Percentiles rank a stretch among this genome's conserved stretches.
Evolutionary conservation across 202 grass and related monocot species (phyloP).

Genomic region (Cymbopogon flexuosus): DNA sequence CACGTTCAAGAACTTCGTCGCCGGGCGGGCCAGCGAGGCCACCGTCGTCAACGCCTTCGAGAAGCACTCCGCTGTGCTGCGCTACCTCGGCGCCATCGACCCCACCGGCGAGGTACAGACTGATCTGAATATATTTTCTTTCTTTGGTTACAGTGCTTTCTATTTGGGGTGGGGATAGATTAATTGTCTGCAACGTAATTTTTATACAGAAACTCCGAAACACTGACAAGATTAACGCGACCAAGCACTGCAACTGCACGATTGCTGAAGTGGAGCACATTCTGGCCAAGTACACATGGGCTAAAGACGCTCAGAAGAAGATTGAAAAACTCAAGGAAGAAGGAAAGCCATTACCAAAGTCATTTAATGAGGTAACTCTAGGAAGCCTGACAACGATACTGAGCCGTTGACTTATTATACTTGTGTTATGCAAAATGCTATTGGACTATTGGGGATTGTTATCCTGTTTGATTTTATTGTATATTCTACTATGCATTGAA

Average conservation of each 20-base stretch:
- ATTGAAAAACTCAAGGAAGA: slow-evolving; percentile 74
- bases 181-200: not conserved
- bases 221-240: slow-evolving; percentile 66
- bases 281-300: slow-evolving; percentile 83
- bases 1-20: slow-evolving; percentile 68
- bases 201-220: slow-evolving; percentile 55
- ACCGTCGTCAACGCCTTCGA: slow-evolving; percentile 55
- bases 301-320: slow-evolving; percentile 83
- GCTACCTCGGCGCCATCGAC: slow-evolving; percentile 67
- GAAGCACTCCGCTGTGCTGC: slow-evolving; percentile 73
- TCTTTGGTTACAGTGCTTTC: not conserved
- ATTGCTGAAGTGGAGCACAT: slow-evolving; percentile 93
- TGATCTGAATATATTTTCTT: not conserved
- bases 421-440: not conserved
- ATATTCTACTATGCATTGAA: not conserved
- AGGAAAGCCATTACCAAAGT: slow-evolving; percentile 76
- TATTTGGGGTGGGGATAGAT: not conserved
- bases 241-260: slow-evolving; percentile 85
- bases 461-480: not conserved
- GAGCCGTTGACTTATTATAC: not conserved
- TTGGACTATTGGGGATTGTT: not conserved
- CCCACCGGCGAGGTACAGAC: slow-evolving; percentile 56
- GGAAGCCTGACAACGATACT: not conserved
- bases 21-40: slow-evolving; percentile 54
- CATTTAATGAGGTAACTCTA: slow-evolving; percentile 49